These are phyloP conservation scores for Pugionium dolabratum DNA, from an alignment of 345 rosid species.

Conservation along the genomic window DNA sequence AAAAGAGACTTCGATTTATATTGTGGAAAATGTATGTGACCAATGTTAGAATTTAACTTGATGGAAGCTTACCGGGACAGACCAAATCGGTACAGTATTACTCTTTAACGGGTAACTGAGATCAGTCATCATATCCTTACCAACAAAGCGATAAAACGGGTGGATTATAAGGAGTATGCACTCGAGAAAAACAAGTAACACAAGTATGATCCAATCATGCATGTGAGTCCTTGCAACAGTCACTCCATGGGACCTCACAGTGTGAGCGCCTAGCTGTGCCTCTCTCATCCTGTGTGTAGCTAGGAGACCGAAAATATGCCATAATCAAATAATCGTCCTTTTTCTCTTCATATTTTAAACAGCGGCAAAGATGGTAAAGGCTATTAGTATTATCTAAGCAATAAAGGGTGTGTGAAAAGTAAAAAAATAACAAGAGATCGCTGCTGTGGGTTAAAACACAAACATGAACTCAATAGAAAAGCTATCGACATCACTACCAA, in stretches of 20 bases:
- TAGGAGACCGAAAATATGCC: constrained; percentile 8
- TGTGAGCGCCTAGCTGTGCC: constrained; percentile 54
- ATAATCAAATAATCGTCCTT: background rate
- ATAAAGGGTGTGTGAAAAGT: constrained; percentile 14
- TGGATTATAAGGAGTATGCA: constrained; percentile 48
- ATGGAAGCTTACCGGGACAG: constrained; percentile 60
- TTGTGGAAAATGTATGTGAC: no score
- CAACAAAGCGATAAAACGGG: constrained; percentile 87
- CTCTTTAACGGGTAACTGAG: constrained; percentile 73
- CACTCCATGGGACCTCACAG: constrained; percentile 64
- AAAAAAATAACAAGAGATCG: background rate
- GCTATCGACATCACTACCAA: background rate
- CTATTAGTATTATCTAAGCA: constrained; percentile 14
- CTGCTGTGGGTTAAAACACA: no score
- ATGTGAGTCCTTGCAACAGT: constrained; percentile 55
- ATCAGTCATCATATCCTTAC: constrained; percentile 91
- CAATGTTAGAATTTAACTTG: background rate
- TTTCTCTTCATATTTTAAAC: background rate
- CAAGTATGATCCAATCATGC: constrained; percentile 80
- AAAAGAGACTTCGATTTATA: background rate
- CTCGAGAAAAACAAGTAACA: constrained; percentile 56
- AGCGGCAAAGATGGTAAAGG: constrained; percentile 4
- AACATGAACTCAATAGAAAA: background rate
- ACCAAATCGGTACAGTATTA: constrained; percentile 80
- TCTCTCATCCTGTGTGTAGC: constrained; percentile 54